phyloP scores from a whole-genome alignment of 352 stramenopile species.

The Phytophthora agathidicida region DNA sequence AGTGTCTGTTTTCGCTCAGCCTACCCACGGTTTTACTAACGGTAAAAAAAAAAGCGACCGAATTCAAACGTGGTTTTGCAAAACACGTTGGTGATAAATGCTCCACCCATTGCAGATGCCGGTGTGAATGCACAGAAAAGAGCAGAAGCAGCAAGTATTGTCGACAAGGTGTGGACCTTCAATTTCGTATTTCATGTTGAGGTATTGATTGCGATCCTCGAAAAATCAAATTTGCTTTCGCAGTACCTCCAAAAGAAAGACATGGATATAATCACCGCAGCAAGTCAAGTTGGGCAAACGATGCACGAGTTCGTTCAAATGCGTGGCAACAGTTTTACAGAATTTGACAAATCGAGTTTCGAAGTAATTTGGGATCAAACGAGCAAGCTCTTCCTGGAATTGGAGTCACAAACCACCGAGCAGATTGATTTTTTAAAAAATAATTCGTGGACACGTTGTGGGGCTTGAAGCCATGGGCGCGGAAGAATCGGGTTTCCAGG shows the following conservation, averaged over 20 bases:
- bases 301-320: not conserved
- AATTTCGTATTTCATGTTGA: slow-evolving; percentile 9
- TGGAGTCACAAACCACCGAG: too few relatives aligned
- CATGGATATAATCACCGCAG: not conserved
- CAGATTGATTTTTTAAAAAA: not conserved
- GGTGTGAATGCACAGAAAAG: not conserved
- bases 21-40: too few relatives aligned
- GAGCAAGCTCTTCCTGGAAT: not conserved
- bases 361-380: not conserved
- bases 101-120: not conserved
- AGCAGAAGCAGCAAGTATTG: not conserved
- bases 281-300: not conserved
- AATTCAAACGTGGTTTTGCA: not conserved
- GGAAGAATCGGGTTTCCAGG: not conserved
- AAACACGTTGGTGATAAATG: not conserved
- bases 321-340: not conserved
- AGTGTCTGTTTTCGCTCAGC: too few relatives aligned
- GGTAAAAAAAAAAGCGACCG: too few relatives aligned
- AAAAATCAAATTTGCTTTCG: slow-evolving; percentile 10
- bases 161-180: slow-evolving; percentile 9
- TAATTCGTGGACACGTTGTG: not conserved
- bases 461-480: not conserved
- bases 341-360: not conserved
- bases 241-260: slow-evolving; percentile 4
- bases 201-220: not conserved